Evolutionary conservation across 208 protist genomes (phyloP), one percentile per base, ranked within the genome.

Genomic region (Trypanosoma cruzi): DNA sequence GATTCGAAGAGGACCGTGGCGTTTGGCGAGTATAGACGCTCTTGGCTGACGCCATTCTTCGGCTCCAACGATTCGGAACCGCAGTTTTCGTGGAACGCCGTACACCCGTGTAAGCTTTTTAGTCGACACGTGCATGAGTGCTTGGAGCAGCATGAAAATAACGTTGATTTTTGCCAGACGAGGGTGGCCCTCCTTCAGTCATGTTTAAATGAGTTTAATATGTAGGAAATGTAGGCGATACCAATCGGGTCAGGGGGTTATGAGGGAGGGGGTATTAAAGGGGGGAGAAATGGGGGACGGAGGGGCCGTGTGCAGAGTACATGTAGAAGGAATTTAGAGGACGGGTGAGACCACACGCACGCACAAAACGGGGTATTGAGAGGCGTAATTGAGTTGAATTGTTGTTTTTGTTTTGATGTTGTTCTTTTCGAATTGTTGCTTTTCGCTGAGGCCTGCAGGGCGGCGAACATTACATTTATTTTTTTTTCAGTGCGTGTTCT

Each of bases 21-120:
- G 14, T 90, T 88, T 56, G 69, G 77, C 34, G 44, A 82, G 28
- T 85, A 81, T 46, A 78, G 75, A 37, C 89, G 77, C 4, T 89
- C 81, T 16, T 88, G 61, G 68, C 69, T 94, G 24, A 84, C 89
- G 1, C 85, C 86, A 18, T 95, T 92, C 68, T 95, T 95, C 53
- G 86, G 86, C 48, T 60, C 86, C 48, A 92, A 95, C 59, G 72
- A 78, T 24, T 71, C 79, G 20, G 82, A 92, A 74, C 76, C 73
- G 36, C 62, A 79, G 36, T 49, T 82, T 18, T 16, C 46, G 24
- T 24, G 6, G 16, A 37, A 69, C 40, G 46, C 54, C 1, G 60
- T 62, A 24, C 77, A 95, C 56, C 89, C 89, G 48, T 95, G 89
- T 62, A 68, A 73, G 62, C 31, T 80, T 10, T 89, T 88, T 63